Base-by-base conservation (phyloP, 2,329 filamentous ascomycete genomes). In the Periglandula ipomoeae region DNA sequence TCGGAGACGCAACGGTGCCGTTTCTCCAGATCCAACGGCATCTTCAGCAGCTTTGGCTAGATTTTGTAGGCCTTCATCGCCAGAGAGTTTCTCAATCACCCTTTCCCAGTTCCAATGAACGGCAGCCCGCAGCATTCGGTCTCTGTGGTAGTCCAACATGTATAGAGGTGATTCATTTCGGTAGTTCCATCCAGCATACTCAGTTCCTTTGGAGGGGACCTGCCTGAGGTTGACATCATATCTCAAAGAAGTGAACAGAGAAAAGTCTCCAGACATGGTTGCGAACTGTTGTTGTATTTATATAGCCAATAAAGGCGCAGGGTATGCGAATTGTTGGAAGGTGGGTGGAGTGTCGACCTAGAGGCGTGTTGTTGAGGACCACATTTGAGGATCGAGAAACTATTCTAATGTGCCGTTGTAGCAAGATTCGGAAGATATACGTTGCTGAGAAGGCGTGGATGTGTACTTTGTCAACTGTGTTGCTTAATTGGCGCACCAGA, bases 141-240 rank as follows among this genome's bases (percentile, higher is more conserved):
- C 85, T 41, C 81, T 79, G 63, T 95, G 89, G 56, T 84, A 83
- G 50, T 81, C 73, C 15, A 93, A 76, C 75, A 94, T 88, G 65
- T 94, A 94, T 56, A 88, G 82, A 0, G 83, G 78, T 8, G 81
- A 86, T 6, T 69, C 60, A 23, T 70, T 66, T 23, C 59, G 54
- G 56, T 69, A 72, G 58, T 81, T 82, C 68, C 73, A 83, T 17
- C 71, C 76, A 37, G 70, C 64, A 52, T 72, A 59, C 27, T 58
- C 51, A 27, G 70, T 61, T 1, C 61, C 63, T 30, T 59, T 64
- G 48, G 65, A 64, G 9, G 70, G 65, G 32, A 73, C 65, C 7
- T 65, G 54, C 7, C 69, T 59, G 34, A 91, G 74, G 2, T 62
- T 60, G 15, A 76, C 73, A 55, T 91, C 87, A 61, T 84, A 88